Conservation (phyloP, 225 moss, liverwort and hornwort genomes). For the Sphagnum tenellum region DNA sequence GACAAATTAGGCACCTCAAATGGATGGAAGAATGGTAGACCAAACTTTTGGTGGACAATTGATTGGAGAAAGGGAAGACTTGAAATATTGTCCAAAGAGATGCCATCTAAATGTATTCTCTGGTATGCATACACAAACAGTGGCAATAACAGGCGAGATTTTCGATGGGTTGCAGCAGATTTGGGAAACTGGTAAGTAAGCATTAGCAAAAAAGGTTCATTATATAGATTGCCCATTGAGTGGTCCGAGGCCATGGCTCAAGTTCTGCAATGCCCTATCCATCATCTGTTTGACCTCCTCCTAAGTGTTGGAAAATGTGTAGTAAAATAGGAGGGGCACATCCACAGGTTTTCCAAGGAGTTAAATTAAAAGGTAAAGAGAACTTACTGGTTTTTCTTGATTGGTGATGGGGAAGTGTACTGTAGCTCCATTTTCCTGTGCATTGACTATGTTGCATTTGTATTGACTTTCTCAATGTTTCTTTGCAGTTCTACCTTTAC, state of each 20-base stretch:
- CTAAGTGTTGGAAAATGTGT: too few relatives aligned
- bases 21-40: constrained; percentile 25
- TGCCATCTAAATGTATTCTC: constrained; percentile 45
- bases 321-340: too few relatives aligned
- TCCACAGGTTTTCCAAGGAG: too few relatives aligned
- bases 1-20: neutral
- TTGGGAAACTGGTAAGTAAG: constrained; percentile 65
- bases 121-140: constrained; percentile 67
- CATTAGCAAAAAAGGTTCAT: too few relatives aligned
- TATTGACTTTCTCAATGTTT: neutral
- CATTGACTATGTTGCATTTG: too few relatives aligned
- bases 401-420: too few relatives aligned
- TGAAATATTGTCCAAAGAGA: constrained; percentile 48
- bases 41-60: constrained; percentile 64
- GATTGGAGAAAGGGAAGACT: constrained; percentile 59
- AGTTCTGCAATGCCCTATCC: too few relatives aligned
- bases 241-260: too few relatives aligned
- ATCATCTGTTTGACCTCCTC: too few relatives aligned
- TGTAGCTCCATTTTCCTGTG: neutral
- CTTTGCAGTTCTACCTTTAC: constrained; percentile 55
- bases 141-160: constrained; percentile 56
- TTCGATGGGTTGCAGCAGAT: constrained; percentile 71
- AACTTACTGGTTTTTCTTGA: too few relatives aligned
- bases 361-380: too few relatives aligned
- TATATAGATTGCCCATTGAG: too few relatives aligned